Base-by-base conservation (phyloP, 2,329 filamentous ascomycete genomes). In the Cladophialophora bantiana region DNA sequence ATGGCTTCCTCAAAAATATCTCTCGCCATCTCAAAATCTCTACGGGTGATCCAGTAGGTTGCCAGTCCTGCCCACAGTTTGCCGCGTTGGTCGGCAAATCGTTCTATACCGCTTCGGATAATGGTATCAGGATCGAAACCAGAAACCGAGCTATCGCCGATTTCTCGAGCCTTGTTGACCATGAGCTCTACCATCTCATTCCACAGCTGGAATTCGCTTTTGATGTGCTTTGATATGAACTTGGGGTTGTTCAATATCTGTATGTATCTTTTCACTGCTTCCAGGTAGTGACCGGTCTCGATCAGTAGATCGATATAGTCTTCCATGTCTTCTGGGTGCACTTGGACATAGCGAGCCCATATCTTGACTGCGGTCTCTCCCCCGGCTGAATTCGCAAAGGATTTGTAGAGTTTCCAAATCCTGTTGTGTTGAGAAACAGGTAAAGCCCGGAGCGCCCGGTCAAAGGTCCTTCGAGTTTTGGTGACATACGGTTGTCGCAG, bases 1-100 rank as follows among this genome's bases (percentile, higher is more conserved):
- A 98, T 92, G 53, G 92, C 96, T 78, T 98, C 94, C 79, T 99
- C 95, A 72, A 97, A 98, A 3, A 96, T 85, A 77, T 99, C 95
- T 71, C 96, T 85, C 13, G 95, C 94, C 68, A 90, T 90, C 80
- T 98, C 96, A 75, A 97, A 98, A 75, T 91, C 93, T 53, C 94
- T 94, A 76, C 89, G 89, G 66, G 93, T 92, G 76, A 96, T 96
- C 93, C 94, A 98, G 80, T 98, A 99, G 3, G 94, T 95, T 52
- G 95, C 95, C 59, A 99, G 81, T 9, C 94, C 94, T 58, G 92
- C 92, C 94, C 95, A 99, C 20, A 99, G 83, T 75, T 96, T 96
- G 40, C 95, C 95, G 74, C 93, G 86, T 79, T 99, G 95, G 76
- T 99, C 95, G 42, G 94, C 87, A 78, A 98, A 99, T 68, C 93